Conservation (phyloP, 768 basidiomycete genomes). For the Boletus pseudo-olivaceus region DNA sequence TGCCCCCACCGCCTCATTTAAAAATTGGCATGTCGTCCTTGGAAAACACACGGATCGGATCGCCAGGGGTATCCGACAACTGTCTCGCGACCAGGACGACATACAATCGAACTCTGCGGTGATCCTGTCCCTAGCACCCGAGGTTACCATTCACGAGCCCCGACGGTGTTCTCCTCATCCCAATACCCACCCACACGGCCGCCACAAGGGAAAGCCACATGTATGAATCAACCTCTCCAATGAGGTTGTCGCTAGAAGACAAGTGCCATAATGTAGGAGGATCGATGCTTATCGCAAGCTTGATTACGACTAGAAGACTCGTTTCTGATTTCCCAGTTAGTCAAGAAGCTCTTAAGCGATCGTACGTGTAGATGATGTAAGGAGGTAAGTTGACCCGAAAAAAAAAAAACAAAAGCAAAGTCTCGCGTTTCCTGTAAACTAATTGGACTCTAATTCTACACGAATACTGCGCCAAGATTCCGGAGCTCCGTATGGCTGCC, state of each 20-base stretch:
- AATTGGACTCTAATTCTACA: neutral
- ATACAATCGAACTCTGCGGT: too few relatives aligned
- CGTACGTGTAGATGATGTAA: neutral
- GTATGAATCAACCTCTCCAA: neutral
- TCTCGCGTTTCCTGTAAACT: neutral
- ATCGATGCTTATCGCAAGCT: neutral
- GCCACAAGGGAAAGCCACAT: slow-evolving; percentile 11
- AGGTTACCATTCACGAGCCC: too few relatives aligned
- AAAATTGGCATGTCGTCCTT: too few relatives aligned
- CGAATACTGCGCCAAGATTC: slow-evolving; percentile 1
- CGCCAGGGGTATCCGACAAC: too few relatives aligned
- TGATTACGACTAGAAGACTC: neutral
- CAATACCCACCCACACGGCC: too few relatives aligned
- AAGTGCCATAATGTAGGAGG: neutral
- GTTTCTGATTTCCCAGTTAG: slow-evolving; percentile 2
- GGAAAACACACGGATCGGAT: too few relatives aligned
- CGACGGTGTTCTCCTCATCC: too few relatives aligned
- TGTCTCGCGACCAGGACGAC: too few relatives aligned
- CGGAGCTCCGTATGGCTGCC: neutral
- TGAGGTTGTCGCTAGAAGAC: neutral
- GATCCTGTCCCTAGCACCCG: too few relatives aligned
- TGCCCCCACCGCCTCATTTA: neutral
- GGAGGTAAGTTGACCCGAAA: neutral
- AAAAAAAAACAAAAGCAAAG: neutral
- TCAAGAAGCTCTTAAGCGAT: slow-evolving; percentile 2